Conservation (phyloP, 2,329 filamentous ascomycete genomes). For the Botrytis cinerea region DNA sequence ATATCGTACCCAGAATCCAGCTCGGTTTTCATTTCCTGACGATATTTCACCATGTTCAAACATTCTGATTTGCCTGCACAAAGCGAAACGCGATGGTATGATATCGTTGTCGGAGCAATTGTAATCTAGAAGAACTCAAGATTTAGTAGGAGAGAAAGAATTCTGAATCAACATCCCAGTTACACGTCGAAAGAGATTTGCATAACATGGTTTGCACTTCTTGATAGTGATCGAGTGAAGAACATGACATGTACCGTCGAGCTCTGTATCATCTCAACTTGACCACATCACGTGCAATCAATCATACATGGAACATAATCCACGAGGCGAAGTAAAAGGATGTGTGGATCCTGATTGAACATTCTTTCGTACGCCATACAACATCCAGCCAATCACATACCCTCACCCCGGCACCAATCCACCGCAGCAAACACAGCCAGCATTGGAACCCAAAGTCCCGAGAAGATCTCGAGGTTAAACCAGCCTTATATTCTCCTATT, state of each 20-base stretch:
- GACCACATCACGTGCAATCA: neutral
- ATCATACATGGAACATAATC: neutral
- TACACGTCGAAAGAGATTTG: neutral
- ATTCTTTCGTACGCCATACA: neutral
- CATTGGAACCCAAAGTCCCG: neutral
- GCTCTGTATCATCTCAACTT: neutral
- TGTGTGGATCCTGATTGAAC: neutral
- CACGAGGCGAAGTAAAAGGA: neutral
- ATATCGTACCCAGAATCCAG: too few species aligned
- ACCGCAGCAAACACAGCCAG: neutral
- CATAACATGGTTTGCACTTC: neutral
- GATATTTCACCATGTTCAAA: too few species aligned
- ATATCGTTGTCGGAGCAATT: neutral
- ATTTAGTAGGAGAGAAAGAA: neutral
- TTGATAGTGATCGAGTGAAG: neutral
- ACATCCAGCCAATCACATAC: neutral
- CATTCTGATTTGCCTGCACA: too few species aligned
- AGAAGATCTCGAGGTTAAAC: neutral
- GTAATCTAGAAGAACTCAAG: neutral
- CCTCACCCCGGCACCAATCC: neutral
- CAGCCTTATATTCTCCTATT: constrained; percentile 3
- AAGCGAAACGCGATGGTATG: neutral
- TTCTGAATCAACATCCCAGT: neutral
- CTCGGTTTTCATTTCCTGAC: too few species aligned
- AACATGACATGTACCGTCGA: neutral